Base-by-base conservation (phyloP, 176 grass and related monocot species). In the Musa acuminata region DNA sequence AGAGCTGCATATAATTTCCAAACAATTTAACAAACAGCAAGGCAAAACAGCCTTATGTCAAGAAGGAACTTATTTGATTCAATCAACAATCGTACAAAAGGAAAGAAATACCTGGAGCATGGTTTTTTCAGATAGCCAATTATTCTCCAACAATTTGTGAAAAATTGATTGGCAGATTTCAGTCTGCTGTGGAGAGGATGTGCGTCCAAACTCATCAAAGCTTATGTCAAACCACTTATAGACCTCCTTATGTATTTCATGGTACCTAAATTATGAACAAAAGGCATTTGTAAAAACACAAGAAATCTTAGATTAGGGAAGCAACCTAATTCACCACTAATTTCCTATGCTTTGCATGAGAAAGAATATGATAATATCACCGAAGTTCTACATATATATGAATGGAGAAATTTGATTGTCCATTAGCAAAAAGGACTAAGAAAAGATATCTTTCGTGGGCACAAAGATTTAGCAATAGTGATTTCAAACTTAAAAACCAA, bases 141-240 rank as follows among this genome's bases (percentile, higher is more conserved):
- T 91, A 72, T 94, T 99, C 52, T 86, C 95, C 91, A 99, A 86
- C 69, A 99, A 69, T 77, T 89, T 94, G 64, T 87, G 90, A 59
- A 99, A 99, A 78, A 99, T 94, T 75, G 80, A 64, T 83, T 99
- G 95, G 73, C 95, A 99, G 59, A 87, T 83, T 83, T 89, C 86
- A 69, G 95, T 99, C 74, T 99, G 90, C 78, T 89, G 78, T 53
- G 86, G 88, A 76, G 69, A 75, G 21, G 90, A 99, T 2, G 90
- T 99, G n/a, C 88, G 79, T 20, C 95, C 95, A 87, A 99, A 99
- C 78, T 94, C 87, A 57, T 99, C 95, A 84, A 99, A 99, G 63
- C 92, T 99, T 71, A 99, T 99, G 73, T 94, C 79, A 76, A 94
- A 99, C 95, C 95, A 99, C 78, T 89, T 87, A 68, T 99, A 99